Evolutionary conservation across 257 asterid species (phyloP).

Genomic region (Vinca minor): DNA sequence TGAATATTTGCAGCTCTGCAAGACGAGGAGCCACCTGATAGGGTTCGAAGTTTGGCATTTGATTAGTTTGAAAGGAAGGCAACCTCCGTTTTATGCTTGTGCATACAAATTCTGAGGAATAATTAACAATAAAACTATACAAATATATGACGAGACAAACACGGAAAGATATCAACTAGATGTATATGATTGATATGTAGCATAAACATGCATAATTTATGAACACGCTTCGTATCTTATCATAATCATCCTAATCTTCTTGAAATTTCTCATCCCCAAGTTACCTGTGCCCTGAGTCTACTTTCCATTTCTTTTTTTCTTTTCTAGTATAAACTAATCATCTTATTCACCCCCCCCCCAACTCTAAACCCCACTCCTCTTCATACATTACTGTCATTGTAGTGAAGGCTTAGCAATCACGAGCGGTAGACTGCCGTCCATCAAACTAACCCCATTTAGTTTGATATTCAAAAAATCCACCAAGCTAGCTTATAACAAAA

Average conservation of each 20-base stretch:
- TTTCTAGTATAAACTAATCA: neutral
- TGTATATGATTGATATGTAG: no score
- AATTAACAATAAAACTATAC: no score
- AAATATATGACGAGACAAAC: no score
- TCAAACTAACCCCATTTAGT: neutral
- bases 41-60: neutral
- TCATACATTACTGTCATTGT: neutral
- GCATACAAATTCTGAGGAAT: neutral
- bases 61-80: neutral
- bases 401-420: neutral
- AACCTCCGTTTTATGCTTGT: neutral
- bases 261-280: no score
- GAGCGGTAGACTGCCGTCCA: no score
- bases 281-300: neutral
- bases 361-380: no score
- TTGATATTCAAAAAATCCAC: no score
- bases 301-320: neutral
- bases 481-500: neutral
- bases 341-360: neutral
- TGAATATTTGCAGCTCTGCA: conserved; percentile 73
- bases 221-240: no score
- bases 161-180: no score
- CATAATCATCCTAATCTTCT: no score
- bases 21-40: conserved; percentile 90
- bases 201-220: no score